A percentile compares a stretch with the other conserved stretches of the same genome.
Evolutionary conservation across 31 red algal species (phyloP).

Genomic region (Asparagopsis taxiformis): DNA sequence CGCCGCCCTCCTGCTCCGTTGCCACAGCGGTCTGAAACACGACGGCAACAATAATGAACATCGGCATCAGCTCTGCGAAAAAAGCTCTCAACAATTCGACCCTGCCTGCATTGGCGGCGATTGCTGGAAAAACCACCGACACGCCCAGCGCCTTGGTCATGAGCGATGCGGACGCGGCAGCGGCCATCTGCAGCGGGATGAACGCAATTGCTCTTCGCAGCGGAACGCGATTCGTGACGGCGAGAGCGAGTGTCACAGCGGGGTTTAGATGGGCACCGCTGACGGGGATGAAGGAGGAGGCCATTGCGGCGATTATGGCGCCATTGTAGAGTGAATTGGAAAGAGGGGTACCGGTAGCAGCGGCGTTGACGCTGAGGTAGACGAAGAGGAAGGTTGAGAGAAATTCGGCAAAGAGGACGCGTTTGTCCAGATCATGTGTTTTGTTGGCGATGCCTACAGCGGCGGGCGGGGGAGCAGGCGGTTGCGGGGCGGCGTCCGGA

Average conservation of each 20-base stretch:
- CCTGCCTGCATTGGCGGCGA: constrained; percentile 10
- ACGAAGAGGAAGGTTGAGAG: constrained; percentile 75
- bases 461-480: too few relatives aligned
- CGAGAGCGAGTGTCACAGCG: constrained; percentile 53
- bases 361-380: constrained; percentile 44
- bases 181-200: constrained; percentile 43
- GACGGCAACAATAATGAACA: constrained; percentile 66
- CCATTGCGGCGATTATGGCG: constrained; percentile 40
- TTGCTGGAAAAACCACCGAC: constrained; percentile 20
- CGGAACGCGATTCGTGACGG: constrained; percentile 39
- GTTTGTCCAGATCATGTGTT: constrained; percentile 17
- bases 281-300: constrained; percentile 58
- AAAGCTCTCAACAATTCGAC: constrained; percentile 36
- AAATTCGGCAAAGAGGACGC: constrained; percentile 68
- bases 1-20: constrained; percentile 53
- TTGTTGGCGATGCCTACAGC: not conserved
- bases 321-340: constrained; percentile 35
- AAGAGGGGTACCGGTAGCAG: constrained; percentile 17
- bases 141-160: constrained; percentile 36
- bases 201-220: constrained; percentile 41
- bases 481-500: too few relatives aligned
- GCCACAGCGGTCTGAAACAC: constrained; percentile 69
- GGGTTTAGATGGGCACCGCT: constrained; percentile 73
- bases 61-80: constrained; percentile 60
- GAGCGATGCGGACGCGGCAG: constrained; percentile 31